Conservation (phyloP, 805 yeast species). For the Candida parachauliodes region DNA sequence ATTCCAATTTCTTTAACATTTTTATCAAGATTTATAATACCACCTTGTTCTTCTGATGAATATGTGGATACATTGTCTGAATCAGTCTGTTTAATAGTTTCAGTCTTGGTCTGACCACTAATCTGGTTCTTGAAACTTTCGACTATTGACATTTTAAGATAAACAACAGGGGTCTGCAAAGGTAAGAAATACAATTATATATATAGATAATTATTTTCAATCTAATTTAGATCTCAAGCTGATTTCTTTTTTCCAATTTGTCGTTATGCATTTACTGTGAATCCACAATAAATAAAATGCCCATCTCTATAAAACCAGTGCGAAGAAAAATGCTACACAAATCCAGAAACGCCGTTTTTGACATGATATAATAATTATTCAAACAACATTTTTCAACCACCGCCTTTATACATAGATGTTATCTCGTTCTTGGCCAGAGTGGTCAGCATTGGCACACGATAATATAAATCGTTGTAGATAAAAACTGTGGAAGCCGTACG, state of each 20-base stretch:
- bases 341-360: constrained; percentile 4
- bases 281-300: constrained; percentile 2
- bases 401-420: no score
- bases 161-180: not conserved
- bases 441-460: no score
- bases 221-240: not conserved
- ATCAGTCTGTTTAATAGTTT: constrained; percentile 2
- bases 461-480: no score
- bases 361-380: no score
- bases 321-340: constrained; percentile 1
- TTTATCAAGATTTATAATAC: constrained; percentile 37
- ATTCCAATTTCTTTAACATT: constrained; percentile 44
- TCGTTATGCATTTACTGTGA: not conserved
- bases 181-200: not conserved
- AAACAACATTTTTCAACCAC: no score
- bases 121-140: constrained; percentile 3
- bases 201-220: not conserved
- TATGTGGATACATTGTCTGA: constrained; percentile 7
- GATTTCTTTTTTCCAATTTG: not conserved
- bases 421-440: no score
- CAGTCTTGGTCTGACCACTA: constrained; percentile 6
- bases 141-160: constrained; percentile 1
- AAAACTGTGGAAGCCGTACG: no score
- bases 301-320: constrained; percentile 1
- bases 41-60: constrained; percentile 20